A percentile compares a stretch with the other conserved stretches of the same genome.
These are phyloP conservation scores for Crassisporium funariophilum DNA, from an alignment of 768 basidiomycete species.

Conservation along the genomic window DNA sequence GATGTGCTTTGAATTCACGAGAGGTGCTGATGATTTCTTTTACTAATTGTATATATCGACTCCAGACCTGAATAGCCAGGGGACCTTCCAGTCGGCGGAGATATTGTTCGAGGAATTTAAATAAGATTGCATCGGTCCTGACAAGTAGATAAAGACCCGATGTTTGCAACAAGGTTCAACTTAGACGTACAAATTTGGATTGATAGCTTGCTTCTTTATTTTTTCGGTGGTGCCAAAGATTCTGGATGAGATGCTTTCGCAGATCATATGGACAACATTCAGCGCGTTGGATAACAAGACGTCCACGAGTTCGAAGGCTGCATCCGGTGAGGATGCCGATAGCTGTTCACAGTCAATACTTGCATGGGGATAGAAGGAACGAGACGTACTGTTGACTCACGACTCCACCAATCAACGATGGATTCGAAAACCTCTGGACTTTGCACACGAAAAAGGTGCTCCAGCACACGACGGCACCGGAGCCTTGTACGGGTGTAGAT, in stretches of 20 bases:
- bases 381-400: constrained; percentile 49
- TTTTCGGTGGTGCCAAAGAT: constrained; percentile 58
- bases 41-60: constrained; percentile 70
- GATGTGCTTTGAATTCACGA: constrained; percentile 69
- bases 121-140: constrained; percentile 73
- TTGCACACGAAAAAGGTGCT: constrained; percentile 82
- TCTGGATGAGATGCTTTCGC: constrained; percentile 75
- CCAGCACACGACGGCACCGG: constrained; percentile 78
- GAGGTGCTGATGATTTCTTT: constrained; percentile 73
- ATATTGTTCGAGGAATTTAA: constrained; percentile 89
- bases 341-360: constrained; percentile 30
- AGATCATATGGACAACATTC: constrained; percentile 84
- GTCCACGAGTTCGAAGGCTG: constrained; percentile 83
- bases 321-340: constrained; percentile 41
- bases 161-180: constrained; percentile 23
- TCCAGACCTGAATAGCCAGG: constrained; percentile 91
- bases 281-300: constrained; percentile 83
- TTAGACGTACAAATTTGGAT: constrained; percentile 73
- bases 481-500: constrained; percentile 67
- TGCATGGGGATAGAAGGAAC: background rate
- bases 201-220: constrained; percentile 58
- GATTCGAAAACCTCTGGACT: constrained; percentile 84
- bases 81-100: constrained; percentile 84
- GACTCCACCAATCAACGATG: constrained; percentile 81
- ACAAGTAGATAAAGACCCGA: constrained; percentile 5